Percentiles rank a stretch among this genome's conserved stretches.
Conservation (phyloP, 768 basidiomycete genomes). For the Scleroderma citrinum region DNA sequence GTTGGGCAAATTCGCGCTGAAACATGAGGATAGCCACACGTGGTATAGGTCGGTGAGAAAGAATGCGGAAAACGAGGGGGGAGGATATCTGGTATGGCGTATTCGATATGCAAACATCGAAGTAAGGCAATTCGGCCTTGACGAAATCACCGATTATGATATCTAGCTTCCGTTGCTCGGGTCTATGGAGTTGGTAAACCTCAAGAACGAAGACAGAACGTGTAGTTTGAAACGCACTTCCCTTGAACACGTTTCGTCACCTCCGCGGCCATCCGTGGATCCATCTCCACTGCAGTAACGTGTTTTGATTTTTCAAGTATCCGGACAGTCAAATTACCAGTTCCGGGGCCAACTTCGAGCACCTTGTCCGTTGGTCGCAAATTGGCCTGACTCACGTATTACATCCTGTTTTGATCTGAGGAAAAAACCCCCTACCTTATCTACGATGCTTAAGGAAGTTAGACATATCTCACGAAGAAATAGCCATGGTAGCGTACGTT, state of each 20-base stretch:
- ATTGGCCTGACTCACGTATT: conserved; percentile 56
- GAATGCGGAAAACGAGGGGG: conserved; percentile 91
- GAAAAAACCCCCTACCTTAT: conserved; percentile 38
- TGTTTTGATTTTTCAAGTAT: conserved; percentile 92
- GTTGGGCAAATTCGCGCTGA: conserved; percentile 95
- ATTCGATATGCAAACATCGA: conserved; percentile 98
- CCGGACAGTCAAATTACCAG: conserved; percentile 90
- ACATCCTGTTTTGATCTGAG: background rate
- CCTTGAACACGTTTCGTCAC: conserved; percentile 96
- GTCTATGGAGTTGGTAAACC: conserved; percentile 41
- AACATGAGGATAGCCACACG: conserved; percentile 98
- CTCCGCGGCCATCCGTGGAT: conserved; percentile 98
- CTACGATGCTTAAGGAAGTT: conserved; percentile 44
- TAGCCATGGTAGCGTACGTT: conserved; percentile 50
- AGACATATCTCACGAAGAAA: conserved; percentile 9
- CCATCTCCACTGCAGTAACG: conserved; percentile 94
- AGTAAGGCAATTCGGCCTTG: conserved; percentile 96
- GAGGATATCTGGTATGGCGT: conserved; percentile 99
- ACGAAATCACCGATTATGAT: conserved; percentile 97
- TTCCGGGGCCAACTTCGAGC: conserved; percentile 96
- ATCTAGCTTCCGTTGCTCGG: conserved; percentile 92
- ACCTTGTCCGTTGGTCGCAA: conserved; percentile 92
- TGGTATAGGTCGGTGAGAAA: conserved; percentile 92
- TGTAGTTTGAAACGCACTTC: conserved; percentile 58
- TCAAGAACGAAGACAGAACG: background rate